A percentile compares a stretch with the other conserved stretches of the same genome.
Evolutionary conservation across 225 moss, liverwort and hornwort genomes (phyloP).

Genomic region (Lunularia cruciata): DNA sequence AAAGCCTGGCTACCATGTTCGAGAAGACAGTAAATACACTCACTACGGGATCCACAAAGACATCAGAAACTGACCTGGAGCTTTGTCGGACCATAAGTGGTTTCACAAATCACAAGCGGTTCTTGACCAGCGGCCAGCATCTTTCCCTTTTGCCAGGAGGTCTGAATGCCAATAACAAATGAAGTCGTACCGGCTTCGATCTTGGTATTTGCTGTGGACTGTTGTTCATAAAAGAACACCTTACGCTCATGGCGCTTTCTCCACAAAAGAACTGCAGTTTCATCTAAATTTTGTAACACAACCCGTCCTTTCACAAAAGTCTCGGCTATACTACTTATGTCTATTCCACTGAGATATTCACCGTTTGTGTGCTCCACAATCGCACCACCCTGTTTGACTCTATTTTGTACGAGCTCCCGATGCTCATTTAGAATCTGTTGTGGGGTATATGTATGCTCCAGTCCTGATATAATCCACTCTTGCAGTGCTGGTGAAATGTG

Average conservation of each 20-base stretch:
- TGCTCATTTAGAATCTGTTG: constrained; percentile 25
- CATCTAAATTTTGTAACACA: constrained; percentile 27
- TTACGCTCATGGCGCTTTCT: constrained; percentile 16
- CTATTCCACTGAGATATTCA: constrained; percentile 5
- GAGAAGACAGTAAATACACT: neutral
- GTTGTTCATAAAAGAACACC: constrained; percentile 23
- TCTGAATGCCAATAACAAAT: constrained; percentile 26
- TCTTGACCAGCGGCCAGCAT: constrained; percentile 25
- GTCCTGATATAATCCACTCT: constrained; percentile 23
- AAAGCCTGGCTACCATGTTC: too few relatives aligned
- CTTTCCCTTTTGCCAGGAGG: constrained; percentile 29
- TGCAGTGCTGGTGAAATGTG: constrained; percentile 19
- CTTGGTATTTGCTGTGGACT: neutral
- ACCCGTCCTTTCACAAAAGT: constrained; percentile 24
- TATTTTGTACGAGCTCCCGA: constrained; percentile 12
- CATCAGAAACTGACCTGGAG: constrained; percentile 10
- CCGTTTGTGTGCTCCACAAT: constrained; percentile 9
- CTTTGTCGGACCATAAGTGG: constrained; percentile 22
- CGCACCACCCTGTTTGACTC: constrained; percentile 15
- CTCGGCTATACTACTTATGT: constrained; percentile 16
- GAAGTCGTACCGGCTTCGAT: neutral
- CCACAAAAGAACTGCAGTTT: constrained; percentile 24
- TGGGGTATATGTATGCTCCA: constrained; percentile 8
- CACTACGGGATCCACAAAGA: neutral
- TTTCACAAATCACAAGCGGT: constrained; percentile 16